Percentiles rank a stretch among this genome's conserved stretches.
Evolutionary conservation across 176 grass and related monocot genomes (phyloP).

Genomic region (Themeda triandra): DNA sequence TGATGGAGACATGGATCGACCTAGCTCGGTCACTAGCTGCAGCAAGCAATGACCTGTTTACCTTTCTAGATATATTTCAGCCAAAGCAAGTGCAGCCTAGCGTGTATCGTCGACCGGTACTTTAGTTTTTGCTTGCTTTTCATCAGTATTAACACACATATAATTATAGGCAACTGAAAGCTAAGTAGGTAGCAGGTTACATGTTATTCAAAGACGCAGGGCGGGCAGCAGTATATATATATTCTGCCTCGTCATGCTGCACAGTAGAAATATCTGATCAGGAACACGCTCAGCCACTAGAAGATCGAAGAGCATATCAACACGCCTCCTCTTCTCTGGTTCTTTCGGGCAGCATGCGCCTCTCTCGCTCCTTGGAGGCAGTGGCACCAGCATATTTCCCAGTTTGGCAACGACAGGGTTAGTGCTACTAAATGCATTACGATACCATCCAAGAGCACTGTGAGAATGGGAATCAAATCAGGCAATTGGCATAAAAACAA

Average conservation of each 20-base stretch:
- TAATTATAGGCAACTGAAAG: constrained; percentile 10
- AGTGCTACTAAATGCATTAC: no score
- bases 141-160: neutral
- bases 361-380: no score
- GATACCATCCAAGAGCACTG: no score
- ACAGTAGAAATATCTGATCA: constrained; percentile 5
- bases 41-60: neutral
- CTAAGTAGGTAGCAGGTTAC: neutral
- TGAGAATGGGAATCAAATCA: no score
- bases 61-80: constrained; percentile 19
- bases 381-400: no score
- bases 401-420: no score
- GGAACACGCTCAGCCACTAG: constrained; percentile 21
- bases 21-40: no score
- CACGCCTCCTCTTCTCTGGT: no score
- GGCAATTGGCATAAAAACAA: no score
- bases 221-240: neutral
- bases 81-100: neutral
- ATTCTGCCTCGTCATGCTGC: neutral
- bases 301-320: no score
- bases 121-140: neutral
- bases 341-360: no score
- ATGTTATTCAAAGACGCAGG: constrained; percentile 8
- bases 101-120: neutral
- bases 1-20: neutral